A percentile compares a stretch with the other conserved stretches of the same genome.
Conservation (phyloP, 2,329 filamentous ascomycete genomes). For the Aspergillus brunneoviolaceus region DNA sequence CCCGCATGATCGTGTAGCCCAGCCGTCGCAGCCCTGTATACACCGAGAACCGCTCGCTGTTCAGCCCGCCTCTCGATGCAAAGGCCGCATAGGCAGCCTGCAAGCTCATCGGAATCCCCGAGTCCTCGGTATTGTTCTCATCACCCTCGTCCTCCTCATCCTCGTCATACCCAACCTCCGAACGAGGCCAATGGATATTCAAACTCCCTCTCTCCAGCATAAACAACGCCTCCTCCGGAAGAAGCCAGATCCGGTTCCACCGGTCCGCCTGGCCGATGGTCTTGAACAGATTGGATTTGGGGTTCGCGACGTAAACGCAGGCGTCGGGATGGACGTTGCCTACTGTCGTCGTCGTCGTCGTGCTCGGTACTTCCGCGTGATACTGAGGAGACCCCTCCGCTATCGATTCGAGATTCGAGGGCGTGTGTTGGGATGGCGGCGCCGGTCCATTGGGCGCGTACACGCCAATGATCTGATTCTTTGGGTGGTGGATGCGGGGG, state of each 20-base stretch:
- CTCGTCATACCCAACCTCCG: slow-evolving; percentile 25
- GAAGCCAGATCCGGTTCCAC: slow-evolving; percentile 70
- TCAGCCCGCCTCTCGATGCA: slow-evolving; percentile 65
- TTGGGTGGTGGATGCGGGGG: slow-evolving; percentile 70
- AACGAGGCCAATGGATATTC: slow-evolving; percentile 78
- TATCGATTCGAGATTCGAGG: slow-evolving; percentile 16
- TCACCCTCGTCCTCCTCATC: slow-evolving; percentile 43
- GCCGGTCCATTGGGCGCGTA: slow-evolving; percentile 64
- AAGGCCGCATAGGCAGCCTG: slow-evolving; percentile 87
- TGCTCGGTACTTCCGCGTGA: slow-evolving; percentile 10
- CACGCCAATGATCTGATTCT: slow-evolving; percentile 66
- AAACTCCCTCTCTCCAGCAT: slow-evolving; percentile 82
- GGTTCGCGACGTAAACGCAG: slow-evolving; percentile 66
- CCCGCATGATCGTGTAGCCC: slow-evolving; percentile 78
- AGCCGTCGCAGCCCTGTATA: slow-evolving; percentile 79
- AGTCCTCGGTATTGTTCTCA: slow-evolving; percentile 35
- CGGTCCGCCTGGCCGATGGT: slow-evolving; percentile 72
- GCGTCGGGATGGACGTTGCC: slow-evolving; percentile 30
- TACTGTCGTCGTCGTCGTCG: slow-evolving; percentile 11
- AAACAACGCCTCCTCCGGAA: slow-evolving; percentile 90
- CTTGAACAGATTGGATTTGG: slow-evolving; percentile 70
- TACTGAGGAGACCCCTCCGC: slow-evolving; percentile 9
- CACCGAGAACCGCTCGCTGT: slow-evolving; percentile 80
- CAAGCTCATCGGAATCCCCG: slow-evolving; percentile 79
- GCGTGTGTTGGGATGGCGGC: slow-evolving; percentile 14